These are phyloP conservation scores for Cenchrus fungigraminus DNA, from an alignment of 176 grass and related monocot species.

Conservation along the genomic window DNA sequence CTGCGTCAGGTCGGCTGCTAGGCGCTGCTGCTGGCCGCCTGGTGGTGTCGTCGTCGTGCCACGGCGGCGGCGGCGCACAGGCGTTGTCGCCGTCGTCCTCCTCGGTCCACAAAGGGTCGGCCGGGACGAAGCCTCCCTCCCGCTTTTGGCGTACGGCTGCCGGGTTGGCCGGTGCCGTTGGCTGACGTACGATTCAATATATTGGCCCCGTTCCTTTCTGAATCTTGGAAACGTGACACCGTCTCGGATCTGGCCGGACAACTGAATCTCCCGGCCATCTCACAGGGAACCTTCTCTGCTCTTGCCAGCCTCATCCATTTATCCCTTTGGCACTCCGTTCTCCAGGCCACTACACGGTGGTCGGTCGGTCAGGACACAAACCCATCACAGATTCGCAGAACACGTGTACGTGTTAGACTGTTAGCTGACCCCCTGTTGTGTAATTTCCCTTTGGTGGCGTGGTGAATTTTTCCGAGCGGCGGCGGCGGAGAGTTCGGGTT, in stretches of 20 bases:
- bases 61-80: background rate
- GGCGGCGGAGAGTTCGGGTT: background rate
- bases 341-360: too few relatives aligned
- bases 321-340: background rate
- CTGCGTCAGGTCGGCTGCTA: background rate
- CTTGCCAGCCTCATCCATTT: background rate
- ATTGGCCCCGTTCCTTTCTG: background rate
- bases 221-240: constrained; percentile 30
- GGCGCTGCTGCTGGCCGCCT: too few relatives aligned
- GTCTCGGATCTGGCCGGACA: background rate
- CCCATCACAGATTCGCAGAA: background rate
- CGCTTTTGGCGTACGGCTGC: background rate
- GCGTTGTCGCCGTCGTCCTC: background rate
- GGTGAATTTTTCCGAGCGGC: background rate
- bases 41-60: background rate
- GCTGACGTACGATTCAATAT: background rate
- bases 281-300: constrained; percentile 21
- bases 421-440: too few relatives aligned
- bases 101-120: constrained; percentile 20
- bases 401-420: too few relatives aligned
- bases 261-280: constrained; percentile 3
- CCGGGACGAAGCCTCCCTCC: constrained; percentile 5
- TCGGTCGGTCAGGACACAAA: too few relatives aligned
- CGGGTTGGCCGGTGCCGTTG: background rate
- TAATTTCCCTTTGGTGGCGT: background rate